A percentile compares a stretch with the other conserved stretches of the same genome.
Conservation (phyloP, 1,284 basidiomycete genomes). For the Microbotryum silenes-acaulis region DNA sequence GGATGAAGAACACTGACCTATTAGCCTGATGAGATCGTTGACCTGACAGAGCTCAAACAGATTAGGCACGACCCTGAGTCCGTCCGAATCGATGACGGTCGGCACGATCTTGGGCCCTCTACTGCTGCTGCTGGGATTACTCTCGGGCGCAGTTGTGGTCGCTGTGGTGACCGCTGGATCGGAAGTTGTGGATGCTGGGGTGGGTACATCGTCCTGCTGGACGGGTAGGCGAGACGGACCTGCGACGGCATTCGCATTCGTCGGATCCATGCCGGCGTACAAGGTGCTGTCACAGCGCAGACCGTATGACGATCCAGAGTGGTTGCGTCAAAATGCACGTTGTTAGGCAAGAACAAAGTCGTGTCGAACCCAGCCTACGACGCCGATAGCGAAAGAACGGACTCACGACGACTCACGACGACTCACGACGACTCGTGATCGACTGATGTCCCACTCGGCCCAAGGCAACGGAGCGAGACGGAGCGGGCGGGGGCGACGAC, state of each 20-base stretch:
- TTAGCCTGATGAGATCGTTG: constrained; percentile 73
- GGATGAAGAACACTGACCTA: constrained; percentile 51
- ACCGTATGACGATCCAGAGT: no score
- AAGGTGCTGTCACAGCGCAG: no score
- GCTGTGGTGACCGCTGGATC: not conserved
- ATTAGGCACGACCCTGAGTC: constrained; percentile 26
- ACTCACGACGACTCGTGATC: no score
- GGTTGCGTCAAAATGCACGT: no score
- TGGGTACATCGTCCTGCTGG: no score
- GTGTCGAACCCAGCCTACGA: no score
- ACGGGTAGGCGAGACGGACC: constrained; percentile 9
- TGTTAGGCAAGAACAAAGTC: no score
- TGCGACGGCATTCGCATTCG: constrained; percentile 20
- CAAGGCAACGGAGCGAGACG: no score
- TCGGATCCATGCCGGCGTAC: constrained; percentile 9
- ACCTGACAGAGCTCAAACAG: constrained; percentile 46
- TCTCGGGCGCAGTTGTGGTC: not conserved
- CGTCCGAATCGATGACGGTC: constrained; percentile 19
- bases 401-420: no score
- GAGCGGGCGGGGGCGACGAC: no score
- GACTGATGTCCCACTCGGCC: no score
- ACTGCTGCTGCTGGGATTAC: not conserved
- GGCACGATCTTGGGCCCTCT: constrained; percentile 13
- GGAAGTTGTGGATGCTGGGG: not conserved
- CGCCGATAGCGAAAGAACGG: no score